Evolutionary conservation across 2,329 filamentous ascomycete species (phyloP).

Genomic region (Thyridium curvatum): DNA sequence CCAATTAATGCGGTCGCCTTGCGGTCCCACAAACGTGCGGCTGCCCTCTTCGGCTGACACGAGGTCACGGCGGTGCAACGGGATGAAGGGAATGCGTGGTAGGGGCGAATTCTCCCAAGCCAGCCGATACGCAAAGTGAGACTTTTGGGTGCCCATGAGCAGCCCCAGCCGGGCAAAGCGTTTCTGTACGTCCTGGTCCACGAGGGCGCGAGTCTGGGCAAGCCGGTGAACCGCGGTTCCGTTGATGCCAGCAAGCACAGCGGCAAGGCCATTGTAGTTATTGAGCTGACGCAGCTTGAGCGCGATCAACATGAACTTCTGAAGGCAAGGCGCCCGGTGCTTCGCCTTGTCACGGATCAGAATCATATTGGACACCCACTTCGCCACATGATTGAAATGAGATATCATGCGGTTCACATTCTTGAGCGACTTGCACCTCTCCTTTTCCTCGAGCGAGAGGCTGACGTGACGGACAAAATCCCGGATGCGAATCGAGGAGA

Average conservation of each 20-base stretch:
- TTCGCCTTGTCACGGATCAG: slow-evolving; percentile 92
- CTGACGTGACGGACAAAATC: slow-evolving; percentile 91
- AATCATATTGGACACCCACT: slow-evolving; percentile 78
- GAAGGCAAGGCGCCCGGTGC: slow-evolving; percentile 82
- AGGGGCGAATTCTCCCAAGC: slow-evolving; percentile 94
- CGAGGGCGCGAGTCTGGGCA: slow-evolving; percentile 68
- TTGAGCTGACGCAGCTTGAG: slow-evolving; percentile 81
- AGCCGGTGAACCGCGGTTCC: slow-evolving; percentile 81
- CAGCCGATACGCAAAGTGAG: slow-evolving; percentile 89
- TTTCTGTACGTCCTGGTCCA: slow-evolving; percentile 67
- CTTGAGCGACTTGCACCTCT: slow-evolving; percentile 68
- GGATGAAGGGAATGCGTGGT: slow-evolving; percentile 89
- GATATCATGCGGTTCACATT: slow-evolving; percentile 93
- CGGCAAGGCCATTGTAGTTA: slow-evolving; percentile 96
- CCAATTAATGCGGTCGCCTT: slow-evolving; percentile 83
- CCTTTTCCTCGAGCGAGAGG: slow-evolving; percentile 62
- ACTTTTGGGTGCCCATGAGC: slow-evolving; percentile 88
- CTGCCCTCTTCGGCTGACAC: slow-evolving; percentile 91
- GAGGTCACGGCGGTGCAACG: slow-evolving; percentile 81
- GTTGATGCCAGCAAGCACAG: slow-evolving; percentile 87
- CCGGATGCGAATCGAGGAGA: slow-evolving; percentile 86
- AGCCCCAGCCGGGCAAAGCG: slow-evolving; percentile 84
- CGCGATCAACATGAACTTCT: slow-evolving; percentile 93
- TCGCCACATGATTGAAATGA: slow-evolving; percentile 82
- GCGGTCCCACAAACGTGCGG: slow-evolving; percentile 73